phyloP scores from a whole-genome alignment of 345 rosid genomes.

The Trapa incisa region DNA sequence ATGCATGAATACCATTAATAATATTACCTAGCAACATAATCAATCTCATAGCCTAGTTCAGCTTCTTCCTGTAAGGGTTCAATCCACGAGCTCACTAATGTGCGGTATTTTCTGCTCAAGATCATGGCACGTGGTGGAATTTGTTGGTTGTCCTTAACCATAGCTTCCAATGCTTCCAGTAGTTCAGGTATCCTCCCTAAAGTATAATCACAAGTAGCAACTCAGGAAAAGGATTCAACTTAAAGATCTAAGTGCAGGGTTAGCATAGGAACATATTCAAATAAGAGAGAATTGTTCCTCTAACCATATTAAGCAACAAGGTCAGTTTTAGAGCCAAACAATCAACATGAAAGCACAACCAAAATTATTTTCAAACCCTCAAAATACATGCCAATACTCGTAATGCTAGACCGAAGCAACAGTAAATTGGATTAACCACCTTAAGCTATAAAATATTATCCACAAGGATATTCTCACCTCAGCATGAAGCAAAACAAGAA shows the following conservation, averaged over 20 bases:
- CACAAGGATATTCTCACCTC: neutral
- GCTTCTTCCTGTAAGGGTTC: constrained; percentile 97
- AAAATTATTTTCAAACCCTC: neutral
- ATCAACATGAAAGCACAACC: neutral
- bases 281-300: neutral
- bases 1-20: neutral
- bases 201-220: constrained; percentile 19
- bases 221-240: neutral
- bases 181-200: constrained; percentile 82
- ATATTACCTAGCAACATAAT: constrained; percentile 74
- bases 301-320: neutral
- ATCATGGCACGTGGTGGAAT: constrained; percentile 92
- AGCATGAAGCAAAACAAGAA: neutral
- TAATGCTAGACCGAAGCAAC: neutral
- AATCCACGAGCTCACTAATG: constrained; percentile 95
- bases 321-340: neutral
- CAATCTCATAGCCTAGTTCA: constrained; percentile 83
- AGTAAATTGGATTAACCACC: neutral
- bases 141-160: constrained; percentile 70
- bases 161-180: constrained; percentile 80
- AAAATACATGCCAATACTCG: neutral
- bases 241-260: neutral
- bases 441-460: neutral
- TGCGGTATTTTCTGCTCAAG: constrained; percentile 80
- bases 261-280: neutral